Evolutionary conservation across 441 rosid species (phyloP).

Genomic region (Corymbia calophylla): DNA sequence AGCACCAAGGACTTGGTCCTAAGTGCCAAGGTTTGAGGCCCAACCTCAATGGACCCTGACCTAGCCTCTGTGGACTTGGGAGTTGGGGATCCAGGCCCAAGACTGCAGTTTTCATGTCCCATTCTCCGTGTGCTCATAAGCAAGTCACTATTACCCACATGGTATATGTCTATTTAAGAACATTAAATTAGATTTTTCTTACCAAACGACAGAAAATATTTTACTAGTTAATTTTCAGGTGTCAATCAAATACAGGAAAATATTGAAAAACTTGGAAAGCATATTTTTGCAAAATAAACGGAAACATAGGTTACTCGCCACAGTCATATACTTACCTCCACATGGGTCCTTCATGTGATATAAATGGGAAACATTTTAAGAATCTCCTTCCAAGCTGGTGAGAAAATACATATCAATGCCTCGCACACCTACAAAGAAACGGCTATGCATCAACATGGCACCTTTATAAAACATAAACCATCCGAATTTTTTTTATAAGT

Average conservation of each 20-base stretch:
- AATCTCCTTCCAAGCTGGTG: neutral
- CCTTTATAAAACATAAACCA: neutral
- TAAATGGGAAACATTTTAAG: neutral
- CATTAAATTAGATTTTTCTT: too few relatives aligned
- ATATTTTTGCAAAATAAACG: rapidly evolving
- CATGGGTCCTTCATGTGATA: neutral
- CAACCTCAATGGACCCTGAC: too few relatives aligned
- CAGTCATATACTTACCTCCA: neutral
- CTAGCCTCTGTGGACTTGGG: neutral
- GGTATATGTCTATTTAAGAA: neutral
- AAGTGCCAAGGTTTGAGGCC: neutral
- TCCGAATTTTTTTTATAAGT: neutral
- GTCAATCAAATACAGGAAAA: rapidly evolving
- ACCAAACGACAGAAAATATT: too few relatives aligned
- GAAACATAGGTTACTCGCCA: neutral
- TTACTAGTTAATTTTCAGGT: neutral
- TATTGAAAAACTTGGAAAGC: too few relatives aligned
- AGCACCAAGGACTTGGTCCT: too few relatives aligned
- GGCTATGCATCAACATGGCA: too few relatives aligned
- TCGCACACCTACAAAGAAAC: neutral
- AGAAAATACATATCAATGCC: neutral
- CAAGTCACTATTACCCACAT: too few relatives aligned
- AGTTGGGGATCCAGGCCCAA: rapidly evolving
- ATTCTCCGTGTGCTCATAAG: neutral
- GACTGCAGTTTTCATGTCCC: neutral